These are phyloP conservation scores for Russula dissimulans DNA, from an alignment of 768 basidiomycete genomes.

Conservation along the genomic window DNA sequence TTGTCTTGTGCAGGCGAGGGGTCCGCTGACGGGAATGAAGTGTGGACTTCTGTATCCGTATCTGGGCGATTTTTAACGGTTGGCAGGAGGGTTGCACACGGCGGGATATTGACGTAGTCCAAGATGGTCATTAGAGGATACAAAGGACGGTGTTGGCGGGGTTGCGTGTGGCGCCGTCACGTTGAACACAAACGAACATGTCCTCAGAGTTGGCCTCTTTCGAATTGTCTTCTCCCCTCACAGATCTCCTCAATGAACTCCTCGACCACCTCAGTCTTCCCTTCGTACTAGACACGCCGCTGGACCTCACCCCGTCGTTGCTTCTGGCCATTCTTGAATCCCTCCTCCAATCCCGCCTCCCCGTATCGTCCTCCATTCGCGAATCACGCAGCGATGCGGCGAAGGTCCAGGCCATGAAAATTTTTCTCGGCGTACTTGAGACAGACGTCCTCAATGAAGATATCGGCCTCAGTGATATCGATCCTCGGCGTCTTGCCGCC, in stretches of 20 bases:
- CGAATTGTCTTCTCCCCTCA: slow-evolving; percentile 14
- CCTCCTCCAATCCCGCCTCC: slow-evolving; percentile 45
- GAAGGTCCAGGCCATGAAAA: slow-evolving; percentile 58
- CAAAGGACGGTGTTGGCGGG: neutral
- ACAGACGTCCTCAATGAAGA: slow-evolving; percentile 50
- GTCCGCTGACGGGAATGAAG: slow-evolving; percentile 1
- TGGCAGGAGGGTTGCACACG: slow-evolving; percentile 10
- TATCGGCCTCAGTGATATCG: slow-evolving; percentile 55
- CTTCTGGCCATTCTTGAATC: slow-evolving; percentile 63
- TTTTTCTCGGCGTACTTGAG: slow-evolving; percentile 67
- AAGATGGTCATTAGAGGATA: slow-evolving; percentile 3
- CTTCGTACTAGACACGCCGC: slow-evolving; percentile 27
- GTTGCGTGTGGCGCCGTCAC: neutral
- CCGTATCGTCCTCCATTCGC: slow-evolving; percentile 32
- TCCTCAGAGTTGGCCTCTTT: slow-evolving; percentile 9
- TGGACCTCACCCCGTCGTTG: slow-evolving; percentile 62
- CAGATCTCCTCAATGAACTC: slow-evolving; percentile 26
- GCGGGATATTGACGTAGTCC: slow-evolving; percentile 17
- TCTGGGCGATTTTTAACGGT: neutral
- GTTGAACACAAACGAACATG: neutral
- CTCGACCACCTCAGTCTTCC: slow-evolving; percentile 26
- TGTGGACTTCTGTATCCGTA: slow-evolving; percentile 2
- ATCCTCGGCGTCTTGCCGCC: slow-evolving; percentile 53
- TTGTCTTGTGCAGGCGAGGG: neutral
- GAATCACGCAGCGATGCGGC: slow-evolving; percentile 29